Percentiles rank a stretch among this genome's conserved stretches.
Conservation (phyloP, 2,329 filamentous ascomycete species). For the Diaporthe sp. region DNA sequence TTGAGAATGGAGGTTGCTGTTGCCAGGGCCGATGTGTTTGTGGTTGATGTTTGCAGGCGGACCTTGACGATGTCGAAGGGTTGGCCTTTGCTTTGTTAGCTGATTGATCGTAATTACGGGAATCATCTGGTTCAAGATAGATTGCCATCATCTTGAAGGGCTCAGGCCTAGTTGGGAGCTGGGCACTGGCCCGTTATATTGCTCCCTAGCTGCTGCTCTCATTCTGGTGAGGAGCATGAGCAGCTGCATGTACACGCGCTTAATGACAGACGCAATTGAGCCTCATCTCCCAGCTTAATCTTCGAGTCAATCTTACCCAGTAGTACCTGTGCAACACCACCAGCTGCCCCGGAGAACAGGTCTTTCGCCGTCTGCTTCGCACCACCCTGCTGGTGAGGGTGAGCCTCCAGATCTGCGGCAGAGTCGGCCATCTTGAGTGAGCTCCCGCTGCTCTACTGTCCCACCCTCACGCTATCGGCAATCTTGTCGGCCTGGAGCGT, state of each 20-base stretch:
- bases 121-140: background rate
- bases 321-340: conserved; percentile 93
- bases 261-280: background rate
- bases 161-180: background rate
- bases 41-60: conserved; percentile 87
- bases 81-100: conserved; percentile 62
- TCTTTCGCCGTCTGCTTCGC: conserved; percentile 82
- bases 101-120: background rate
- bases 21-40: conserved; percentile 84
- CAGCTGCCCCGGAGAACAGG: conserved; percentile 88
- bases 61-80: conserved; percentile 97
- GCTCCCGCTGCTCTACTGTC: conserved; percentile 30
- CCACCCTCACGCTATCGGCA: conserved; percentile 25
- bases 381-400: conserved; percentile 47
- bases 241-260: background rate
- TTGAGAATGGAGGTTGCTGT: conserved; percentile 87
- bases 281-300: background rate
- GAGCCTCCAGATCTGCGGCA: conserved; percentile 52
- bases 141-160: background rate
- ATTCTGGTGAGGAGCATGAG: background rate
- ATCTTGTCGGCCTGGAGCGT: background rate
- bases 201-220: background rate
- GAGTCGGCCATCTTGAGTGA: conserved; percentile 50
- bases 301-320: conserved; percentile 72
- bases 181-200: conserved; percentile 11